A percentile compares a stretch with the other conserved stretches of the same genome.
Evolutionary conservation across 768 basidiomycete species (phyloP).

Genomic region (Hygrocybe coccinea): DNA sequence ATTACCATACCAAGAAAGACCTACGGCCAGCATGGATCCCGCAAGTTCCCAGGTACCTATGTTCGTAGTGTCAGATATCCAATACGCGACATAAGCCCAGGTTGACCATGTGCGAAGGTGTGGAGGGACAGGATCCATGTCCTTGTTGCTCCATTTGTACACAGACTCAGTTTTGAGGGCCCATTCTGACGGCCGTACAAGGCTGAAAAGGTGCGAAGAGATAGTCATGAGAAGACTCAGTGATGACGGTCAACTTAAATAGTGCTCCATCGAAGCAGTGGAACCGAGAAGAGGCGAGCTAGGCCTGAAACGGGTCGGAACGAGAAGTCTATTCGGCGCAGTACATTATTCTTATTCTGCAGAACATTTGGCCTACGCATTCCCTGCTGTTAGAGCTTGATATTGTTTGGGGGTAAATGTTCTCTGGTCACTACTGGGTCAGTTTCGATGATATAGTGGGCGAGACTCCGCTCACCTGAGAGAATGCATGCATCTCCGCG

Average conservation of each 20-base stretch:
- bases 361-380: background rate
- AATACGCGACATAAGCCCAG: constrained; percentile 62
- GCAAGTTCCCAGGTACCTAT: constrained; percentile 57
- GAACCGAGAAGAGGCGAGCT: no score
- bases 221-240: no score
- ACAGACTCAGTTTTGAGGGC: constrained; percentile 52
- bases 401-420: constrained; percentile 69
- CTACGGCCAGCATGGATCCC: constrained; percentile 69
- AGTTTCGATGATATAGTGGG: background rate
- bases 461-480: constrained; percentile 53
- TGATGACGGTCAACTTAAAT: no score
- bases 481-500: constrained; percentile 81
- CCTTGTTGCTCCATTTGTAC: constrained; percentile 63
- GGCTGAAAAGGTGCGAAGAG: background rate
- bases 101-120: constrained; percentile 61
- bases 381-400: constrained; percentile 27
- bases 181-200: constrained; percentile 36
- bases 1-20: constrained; percentile 56
- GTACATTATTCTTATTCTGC: no score
- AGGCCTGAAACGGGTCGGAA: no score
- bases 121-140: constrained; percentile 71
- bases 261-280: no score
- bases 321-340: no score
- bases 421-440: constrained; percentile 43
- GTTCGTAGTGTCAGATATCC: constrained; percentile 50